A percentile compares a stretch with the other conserved stretches of the same genome.
These are phyloP conservation scores for Ehretia macrophylla DNA, from an alignment of 257 asterid species.

Conservation along the genomic window DNA sequence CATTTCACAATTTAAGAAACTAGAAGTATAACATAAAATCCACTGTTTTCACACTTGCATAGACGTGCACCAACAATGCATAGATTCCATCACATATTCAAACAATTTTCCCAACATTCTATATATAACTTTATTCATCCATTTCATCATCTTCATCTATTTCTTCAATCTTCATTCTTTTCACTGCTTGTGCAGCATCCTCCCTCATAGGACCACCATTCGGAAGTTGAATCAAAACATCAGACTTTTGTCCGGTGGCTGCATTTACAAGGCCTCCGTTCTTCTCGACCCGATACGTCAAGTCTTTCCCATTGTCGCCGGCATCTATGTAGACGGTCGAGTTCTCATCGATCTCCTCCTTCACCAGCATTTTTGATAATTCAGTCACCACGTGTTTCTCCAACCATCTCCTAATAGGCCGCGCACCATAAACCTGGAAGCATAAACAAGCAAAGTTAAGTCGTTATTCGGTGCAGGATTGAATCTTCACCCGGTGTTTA, in stretches of 20 bases:
- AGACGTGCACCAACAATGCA: too few species aligned
- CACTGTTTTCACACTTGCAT: too few species aligned
- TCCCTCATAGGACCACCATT: constrained; percentile 18
- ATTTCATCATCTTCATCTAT: constrained; percentile 68
- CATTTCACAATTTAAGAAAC: too few species aligned
- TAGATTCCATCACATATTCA: too few species aligned
- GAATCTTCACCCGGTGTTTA: background rate
- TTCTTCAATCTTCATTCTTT: too few species aligned
- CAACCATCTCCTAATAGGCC: constrained; percentile 89
- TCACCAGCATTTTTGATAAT: constrained; percentile 74
- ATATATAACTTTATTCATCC: constrained; percentile 47
- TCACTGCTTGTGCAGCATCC: constrained; percentile 75
- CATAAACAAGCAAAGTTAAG: background rate
- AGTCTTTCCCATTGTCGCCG: constrained; percentile 29
- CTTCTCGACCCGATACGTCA: constrained; percentile 62
- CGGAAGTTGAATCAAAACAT: constrained; percentile 63
- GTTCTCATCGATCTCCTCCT: constrained; percentile 84
- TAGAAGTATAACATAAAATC: too few species aligned
- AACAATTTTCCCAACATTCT: too few species aligned
- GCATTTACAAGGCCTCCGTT: constrained; percentile 84
- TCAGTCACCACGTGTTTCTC: constrained; percentile 80
- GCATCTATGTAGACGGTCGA: constrained; percentile 70
- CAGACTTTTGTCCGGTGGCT: constrained; percentile 64
- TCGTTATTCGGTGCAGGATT: background rate
- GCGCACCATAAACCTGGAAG: constrained; percentile 68